phyloP scores from a whole-genome alignment of 129 eudicot genomes.

The Lonicera japonica region DNA sequence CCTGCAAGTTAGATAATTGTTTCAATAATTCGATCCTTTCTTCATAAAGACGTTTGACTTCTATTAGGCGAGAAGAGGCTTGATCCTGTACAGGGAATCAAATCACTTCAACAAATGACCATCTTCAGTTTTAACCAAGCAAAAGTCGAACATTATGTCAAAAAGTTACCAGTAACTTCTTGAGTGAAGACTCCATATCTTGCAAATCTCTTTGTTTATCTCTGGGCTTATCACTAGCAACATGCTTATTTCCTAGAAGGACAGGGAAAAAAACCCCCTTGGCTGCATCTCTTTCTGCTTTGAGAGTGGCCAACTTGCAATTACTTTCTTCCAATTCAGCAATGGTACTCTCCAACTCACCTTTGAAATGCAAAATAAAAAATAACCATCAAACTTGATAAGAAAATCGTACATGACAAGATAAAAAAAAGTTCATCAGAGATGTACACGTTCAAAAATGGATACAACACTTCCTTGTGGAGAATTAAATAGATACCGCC shows the following conservation, averaged over 20 bases:
- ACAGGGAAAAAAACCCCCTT: constrained; percentile 71
- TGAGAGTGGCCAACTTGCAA: constrained; percentile 50
- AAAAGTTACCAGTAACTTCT: constrained; percentile 60
- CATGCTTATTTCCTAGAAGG: constrained; percentile 58
- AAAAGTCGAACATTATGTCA: background rate
- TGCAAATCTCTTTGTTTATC: constrained; percentile 80
- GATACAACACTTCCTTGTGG: too few relatives aligned
- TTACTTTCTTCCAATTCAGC: constrained; percentile 79
- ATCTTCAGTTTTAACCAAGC: constrained; percentile 6
- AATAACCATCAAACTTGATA: too few relatives aligned
- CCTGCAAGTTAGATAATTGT: constrained; percentile 72
- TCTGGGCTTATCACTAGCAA: constrained; percentile 47
- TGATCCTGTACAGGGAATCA: constrained; percentile 50
- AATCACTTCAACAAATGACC: constrained; percentile 12
- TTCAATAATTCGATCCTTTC: constrained; percentile 59
- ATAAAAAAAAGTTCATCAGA: too few relatives aligned
- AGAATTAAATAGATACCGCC: too few relatives aligned
- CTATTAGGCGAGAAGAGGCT: constrained; percentile 60
- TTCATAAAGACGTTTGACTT: constrained; percentile 68
- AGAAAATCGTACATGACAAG: too few relatives aligned
- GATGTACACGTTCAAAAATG: too few relatives aligned
- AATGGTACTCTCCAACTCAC: constrained; percentile 65
- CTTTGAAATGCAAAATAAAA: constrained; percentile 21
- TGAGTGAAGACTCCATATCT: constrained; percentile 74
- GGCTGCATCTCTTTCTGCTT: constrained; percentile 65